A percentile compares a stretch with the other conserved stretches of the same genome.
Evolutionary conservation across 768 basidiomycete species (phyloP).

Genomic region (Tricholoma furcatifolium): DNA sequence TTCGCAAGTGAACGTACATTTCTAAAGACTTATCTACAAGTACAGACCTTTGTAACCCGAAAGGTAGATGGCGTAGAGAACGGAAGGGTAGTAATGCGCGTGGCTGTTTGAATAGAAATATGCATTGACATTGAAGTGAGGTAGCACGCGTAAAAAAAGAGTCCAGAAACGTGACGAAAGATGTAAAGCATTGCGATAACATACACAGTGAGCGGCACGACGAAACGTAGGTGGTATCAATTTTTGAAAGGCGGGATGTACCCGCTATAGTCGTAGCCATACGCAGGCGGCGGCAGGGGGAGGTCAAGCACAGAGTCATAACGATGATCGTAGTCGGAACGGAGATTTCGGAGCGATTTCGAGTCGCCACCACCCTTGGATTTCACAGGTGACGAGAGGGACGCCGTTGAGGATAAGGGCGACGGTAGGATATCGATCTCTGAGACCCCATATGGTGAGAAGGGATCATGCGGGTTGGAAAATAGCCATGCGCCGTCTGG

Average conservation of each 20-base stretch:
- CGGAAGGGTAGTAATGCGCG: too few relatives aligned
- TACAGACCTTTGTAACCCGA: too few relatives aligned
- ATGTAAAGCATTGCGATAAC: not conserved
- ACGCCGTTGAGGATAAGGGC: conserved; percentile 18
- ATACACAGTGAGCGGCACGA: not conserved
- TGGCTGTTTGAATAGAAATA: too few relatives aligned
- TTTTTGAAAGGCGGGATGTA: conserved; percentile 6
- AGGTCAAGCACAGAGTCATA: conserved; percentile 18
- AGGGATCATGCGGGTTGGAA: conserved; percentile 37
- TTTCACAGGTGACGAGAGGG: conserved; percentile 5
- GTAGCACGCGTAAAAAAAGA: too few relatives aligned
- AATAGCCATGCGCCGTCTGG: conserved; percentile 60
- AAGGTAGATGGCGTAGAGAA: too few relatives aligned
- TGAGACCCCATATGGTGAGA: conserved; percentile 36
- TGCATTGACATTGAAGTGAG: too few relatives aligned
- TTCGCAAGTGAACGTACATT: too few relatives aligned
- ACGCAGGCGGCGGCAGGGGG: conserved; percentile 28
- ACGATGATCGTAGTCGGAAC: conserved; percentile 16
- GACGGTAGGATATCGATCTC: conserved; percentile 34
- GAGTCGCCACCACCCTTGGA: conserved; percentile 23
- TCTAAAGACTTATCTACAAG: too few relatives aligned
- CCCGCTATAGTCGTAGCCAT: conserved; percentile 15
- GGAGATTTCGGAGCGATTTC: conserved; percentile 11
- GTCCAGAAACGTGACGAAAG: too few relatives aligned
- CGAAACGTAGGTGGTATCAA: not conserved